Base-by-base conservation (phyloP, 495 filamentous ascomycete genomes). In the Penicillium bovifimosum region DNA sequence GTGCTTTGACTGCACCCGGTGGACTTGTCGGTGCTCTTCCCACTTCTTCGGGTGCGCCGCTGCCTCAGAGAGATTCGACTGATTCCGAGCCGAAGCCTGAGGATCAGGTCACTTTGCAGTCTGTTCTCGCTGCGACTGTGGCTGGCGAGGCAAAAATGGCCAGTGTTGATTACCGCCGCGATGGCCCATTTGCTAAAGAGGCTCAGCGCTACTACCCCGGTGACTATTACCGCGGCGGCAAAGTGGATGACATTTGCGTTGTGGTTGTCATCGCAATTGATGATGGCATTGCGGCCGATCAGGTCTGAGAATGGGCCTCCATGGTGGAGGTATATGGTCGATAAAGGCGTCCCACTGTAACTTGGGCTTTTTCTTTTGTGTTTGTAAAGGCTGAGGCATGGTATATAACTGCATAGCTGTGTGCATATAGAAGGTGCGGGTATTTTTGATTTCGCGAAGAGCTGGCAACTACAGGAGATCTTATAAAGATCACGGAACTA, bases 151-250 rank as follows among this genome's bases (percentile, higher is more conserved):
- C 93, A 5, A 97, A 96, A 67, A 65, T 78, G 11, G 91, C 90
- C 13, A 95, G 91, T 63, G 62, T 84, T 24, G 86, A 96, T 64
- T 73, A 74, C 14, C 87, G 83, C 50, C 68, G 86, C 35, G 88
- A 98, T 66, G 90, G 93, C 0, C 93, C 93, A 27, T 98, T 98
- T 66, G 90, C 93, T 9, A 93, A 86, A 65, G 92, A 96, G 67
- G 90, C 96, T 32, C 88, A 92, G 63, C 86, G 84, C 56, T 82
- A 85, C 57, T 92, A 87, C 59, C 91, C 91, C 0, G 69, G 83
- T n/a, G 90, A 95, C 65, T 77, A 80, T 35, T 96, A 85, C 77
- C 82, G 80, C 40, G 91, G 91, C 20, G 91, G 91, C 2, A 96
- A 96, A 61, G 80, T 91, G 43, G 91, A 96, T 63, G 91, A 96